Conservation (phyloP, 139 green algal species). For the Trebouxia sp. region DNA sequence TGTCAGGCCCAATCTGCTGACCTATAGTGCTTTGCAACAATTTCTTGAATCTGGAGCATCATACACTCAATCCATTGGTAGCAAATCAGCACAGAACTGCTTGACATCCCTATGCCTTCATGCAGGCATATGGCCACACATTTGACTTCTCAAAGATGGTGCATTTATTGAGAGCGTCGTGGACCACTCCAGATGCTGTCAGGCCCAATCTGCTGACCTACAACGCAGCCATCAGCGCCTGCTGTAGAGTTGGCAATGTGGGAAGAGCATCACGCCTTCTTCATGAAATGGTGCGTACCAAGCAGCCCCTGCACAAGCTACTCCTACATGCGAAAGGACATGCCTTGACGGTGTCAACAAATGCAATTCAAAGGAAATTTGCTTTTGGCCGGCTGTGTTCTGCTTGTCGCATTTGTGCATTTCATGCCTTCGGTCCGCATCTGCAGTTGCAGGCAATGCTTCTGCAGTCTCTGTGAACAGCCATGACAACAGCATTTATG, state of each 20-base stretch:
- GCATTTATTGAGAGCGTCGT: background rate
- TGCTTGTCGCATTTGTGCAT: too few species aligned
- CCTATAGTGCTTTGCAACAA: conserved; percentile 29
- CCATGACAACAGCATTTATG: too few species aligned
- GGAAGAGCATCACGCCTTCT: background rate
- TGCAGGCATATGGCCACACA: conserved; percentile 27
- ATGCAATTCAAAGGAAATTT: too few species aligned
- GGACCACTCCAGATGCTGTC: background rate
- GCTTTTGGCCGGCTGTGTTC: too few species aligned
- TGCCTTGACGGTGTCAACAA: too few species aligned
- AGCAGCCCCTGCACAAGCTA: background rate
- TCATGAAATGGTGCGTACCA: conserved; percentile 10
- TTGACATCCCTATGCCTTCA: too few species aligned
- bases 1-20: conserved; percentile 6
- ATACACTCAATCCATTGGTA: too few species aligned
- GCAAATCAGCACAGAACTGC: too few species aligned
- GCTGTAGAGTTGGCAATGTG: background rate
- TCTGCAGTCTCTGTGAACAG: too few species aligned
- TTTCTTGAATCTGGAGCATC: too few species aligned
- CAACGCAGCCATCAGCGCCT: conserved; percentile 27
- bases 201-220: conserved; percentile 21
- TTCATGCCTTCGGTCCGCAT: too few species aligned
- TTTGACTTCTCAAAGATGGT: conserved; percentile 16
- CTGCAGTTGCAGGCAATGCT: too few species aligned
- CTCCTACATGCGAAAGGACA: background rate